A percentile compares a stretch with the other conserved stretches of the same genome.
Conservation (phyloP, 1,284 basidiomycete species). For the Cutaneotrichosporon cavernicola region DNA sequence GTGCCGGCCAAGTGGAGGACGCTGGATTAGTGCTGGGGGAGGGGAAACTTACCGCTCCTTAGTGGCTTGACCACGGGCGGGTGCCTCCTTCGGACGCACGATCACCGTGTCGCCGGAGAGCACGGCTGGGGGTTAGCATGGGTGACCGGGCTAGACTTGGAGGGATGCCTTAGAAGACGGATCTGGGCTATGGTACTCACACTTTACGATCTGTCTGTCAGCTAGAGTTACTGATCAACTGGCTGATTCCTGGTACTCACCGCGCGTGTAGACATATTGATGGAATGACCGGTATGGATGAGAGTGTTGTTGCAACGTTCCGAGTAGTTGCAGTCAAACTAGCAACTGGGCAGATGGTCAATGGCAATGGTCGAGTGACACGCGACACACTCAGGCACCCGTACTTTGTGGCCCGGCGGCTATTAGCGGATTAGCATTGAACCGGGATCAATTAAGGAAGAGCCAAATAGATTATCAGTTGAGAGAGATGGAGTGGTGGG, state of each 20-base stretch:
- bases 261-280: conserved; percentile 46
- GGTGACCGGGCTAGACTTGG: neutral
- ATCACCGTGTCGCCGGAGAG: conserved; percentile 85
- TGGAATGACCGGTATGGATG: neutral
- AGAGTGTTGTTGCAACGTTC: neutral
- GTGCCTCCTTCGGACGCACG: conserved; percentile 67
- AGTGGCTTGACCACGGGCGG: conserved; percentile 74
- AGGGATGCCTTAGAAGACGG: neutral
- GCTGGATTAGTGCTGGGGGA: conserved; percentile 53
- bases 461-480: neutral
- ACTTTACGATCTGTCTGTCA: conserved; percentile 49
- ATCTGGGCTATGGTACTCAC: conserved; percentile 27
- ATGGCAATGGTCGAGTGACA: neutral
- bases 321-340: no score
- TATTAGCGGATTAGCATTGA: neutral
- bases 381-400: neutral
- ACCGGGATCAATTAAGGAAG: neutral
- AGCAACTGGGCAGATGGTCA: no score
- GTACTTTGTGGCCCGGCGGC: neutral
- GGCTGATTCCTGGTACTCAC: conserved; percentile 31
- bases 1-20: conserved; percentile 83
- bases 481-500: neutral
- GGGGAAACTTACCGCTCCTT: conserved; percentile 70
- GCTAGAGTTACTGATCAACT: neutral
- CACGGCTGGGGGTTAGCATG: conserved; percentile 61